A percentile compares a stretch with the other conserved stretches of the same genome.
phyloP scores from a whole-genome alignment of 768 basidiomycete species.

The Pisolithus tinctorius region DNA sequence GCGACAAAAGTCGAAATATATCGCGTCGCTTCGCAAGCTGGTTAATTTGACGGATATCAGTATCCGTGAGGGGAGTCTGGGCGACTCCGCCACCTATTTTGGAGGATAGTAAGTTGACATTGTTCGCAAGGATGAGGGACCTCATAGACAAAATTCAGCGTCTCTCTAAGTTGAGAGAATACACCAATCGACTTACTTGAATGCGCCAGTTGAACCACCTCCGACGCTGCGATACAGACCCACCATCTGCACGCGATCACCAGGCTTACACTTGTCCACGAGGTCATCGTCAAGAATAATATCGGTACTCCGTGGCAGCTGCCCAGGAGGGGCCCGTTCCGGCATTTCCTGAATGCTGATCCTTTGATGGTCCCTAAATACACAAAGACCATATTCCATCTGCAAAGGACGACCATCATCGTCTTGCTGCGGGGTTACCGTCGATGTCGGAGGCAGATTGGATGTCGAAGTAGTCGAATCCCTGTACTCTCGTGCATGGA shows the following conservation, averaged over 20 bases:
- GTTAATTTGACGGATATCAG: constrained; percentile 94
- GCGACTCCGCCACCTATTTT: constrained; percentile 95
- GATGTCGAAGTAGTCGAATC: constrained; percentile 87
- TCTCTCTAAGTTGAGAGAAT: constrained; percentile 3
- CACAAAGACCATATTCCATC: constrained; percentile 88
- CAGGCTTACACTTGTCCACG: constrained; percentile 96
- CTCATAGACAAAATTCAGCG: constrained; percentile 33
- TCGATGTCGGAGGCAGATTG: constrained; percentile 77
- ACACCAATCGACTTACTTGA: constrained; percentile 59
- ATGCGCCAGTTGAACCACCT: constrained; percentile 84
- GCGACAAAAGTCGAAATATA: constrained; percentile 83
- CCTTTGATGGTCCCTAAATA: constrained; percentile 94
- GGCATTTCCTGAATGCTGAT: constrained; percentile 99
- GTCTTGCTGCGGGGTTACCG: constrained; percentile 85
- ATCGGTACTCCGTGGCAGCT: constrained; percentile 93
- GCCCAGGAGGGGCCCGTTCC: constrained; percentile 94
- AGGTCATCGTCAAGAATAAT: constrained; percentile 94
- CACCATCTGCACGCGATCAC: constrained; percentile 94
- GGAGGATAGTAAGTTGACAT: constrained; percentile 89
- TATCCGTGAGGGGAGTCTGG: constrained; percentile 84
- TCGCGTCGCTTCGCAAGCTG: constrained; percentile 82
- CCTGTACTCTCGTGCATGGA: constrained; percentile 86
- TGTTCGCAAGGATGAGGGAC: constrained; percentile 90
- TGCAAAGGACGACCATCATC: constrained; percentile 82
- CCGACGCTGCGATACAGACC: constrained; percentile 93